Percentiles rank a stretch among this genome's conserved stretches.
phyloP scores from a whole-genome alignment of 495 filamentous ascomycete genomes.

The Chlorociboria aeruginascens region DNA sequence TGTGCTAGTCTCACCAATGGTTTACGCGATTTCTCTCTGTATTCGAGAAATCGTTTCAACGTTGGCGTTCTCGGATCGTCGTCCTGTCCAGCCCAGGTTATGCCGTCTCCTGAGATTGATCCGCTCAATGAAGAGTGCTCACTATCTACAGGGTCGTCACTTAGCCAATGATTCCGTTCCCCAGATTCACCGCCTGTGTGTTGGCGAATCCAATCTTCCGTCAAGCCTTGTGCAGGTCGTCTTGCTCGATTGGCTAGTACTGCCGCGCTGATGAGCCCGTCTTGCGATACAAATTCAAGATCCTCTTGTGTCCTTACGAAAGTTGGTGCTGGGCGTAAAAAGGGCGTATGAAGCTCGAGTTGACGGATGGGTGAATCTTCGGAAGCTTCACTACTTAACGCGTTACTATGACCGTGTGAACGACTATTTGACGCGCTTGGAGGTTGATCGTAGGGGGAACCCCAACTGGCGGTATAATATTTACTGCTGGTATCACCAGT shows the following conservation, averaged over 20 bases:
- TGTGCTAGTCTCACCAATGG: conserved; percentile 14
- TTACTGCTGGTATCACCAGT: conserved; percentile 7
- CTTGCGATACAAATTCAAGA: conserved; percentile 26
- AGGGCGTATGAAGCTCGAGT: conserved; percentile 36
- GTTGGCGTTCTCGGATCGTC: conserved; percentile 18
- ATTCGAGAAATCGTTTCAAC: conserved; percentile 13
- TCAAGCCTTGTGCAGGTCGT: conserved; percentile 47
- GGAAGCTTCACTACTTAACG: conserved; percentile 35
- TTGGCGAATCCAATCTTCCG: conserved; percentile 68
- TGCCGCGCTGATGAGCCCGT: conserved; percentile 31
- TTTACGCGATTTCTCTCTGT: background rate
- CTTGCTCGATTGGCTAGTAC: conserved; percentile 43
- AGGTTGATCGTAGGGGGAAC: conserved; percentile 50
- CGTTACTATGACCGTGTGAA: conserved; percentile 28
- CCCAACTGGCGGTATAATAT: conserved; percentile 60
- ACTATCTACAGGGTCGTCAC: conserved; percentile 57
- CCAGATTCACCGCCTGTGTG: conserved; percentile 51
- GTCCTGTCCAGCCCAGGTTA: conserved; percentile 11
- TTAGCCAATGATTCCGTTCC: conserved; percentile 61
- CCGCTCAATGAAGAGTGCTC: conserved; percentile 51
- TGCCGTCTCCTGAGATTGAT: conserved; percentile 29
- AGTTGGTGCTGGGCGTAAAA: conserved; percentile 34
- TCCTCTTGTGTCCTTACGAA: conserved; percentile 22
- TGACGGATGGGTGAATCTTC: conserved; percentile 37
- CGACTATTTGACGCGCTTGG: conserved; percentile 29